Base-by-base conservation (phyloP, 805 yeast genomes). In the Candida ovalis region DNA sequence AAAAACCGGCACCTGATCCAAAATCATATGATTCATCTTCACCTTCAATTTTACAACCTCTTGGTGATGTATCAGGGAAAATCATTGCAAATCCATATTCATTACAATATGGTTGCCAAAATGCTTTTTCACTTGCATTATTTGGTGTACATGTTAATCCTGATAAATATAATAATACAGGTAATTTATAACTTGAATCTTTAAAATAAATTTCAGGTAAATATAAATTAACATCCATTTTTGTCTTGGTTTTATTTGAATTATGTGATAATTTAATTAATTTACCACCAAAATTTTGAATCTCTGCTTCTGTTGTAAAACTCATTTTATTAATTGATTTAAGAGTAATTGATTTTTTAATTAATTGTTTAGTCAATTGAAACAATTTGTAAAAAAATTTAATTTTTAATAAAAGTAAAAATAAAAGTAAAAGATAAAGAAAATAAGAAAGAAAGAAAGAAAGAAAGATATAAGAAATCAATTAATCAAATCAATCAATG, bases 11-110 rank as follows among this genome's bases (percentile, higher is more conserved):
- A 37, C 96, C 96, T 1, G 90, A 74, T 22, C 99, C 99, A 62
- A 92, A 88, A 64, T 90, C 97, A 82, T 86, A 94, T 17, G 80
- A 66, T 2, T 67, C 68, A 48, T 65, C 68, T 63, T 86, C 94
- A n/a, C 96, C 95, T 28, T 78, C 82, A 50, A 84, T 74, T 43
- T 73, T 74, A 13, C 84, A 81, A 15, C 95, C 96, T 55, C 98
- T 80, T 46, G 99, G 98, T 8, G 98, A 91, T 3, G 99, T 94
- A 68, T 92, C 99, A 18, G 99, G 98, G 67, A 86, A 91, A 1
- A 92, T 89, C 17, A 92, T 70, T 0, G 96, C 96, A 65, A 92
- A 84, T 4, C 95, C 95, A 60, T 82, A 81, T 61, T 86, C 77
- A 55, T 83, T 80, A 7, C 96, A 96, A 63, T 83, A 84, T 48